Evolutionary conservation across 345 rosid species (phyloP).

Genomic region (Raphanus sativus): DNA sequence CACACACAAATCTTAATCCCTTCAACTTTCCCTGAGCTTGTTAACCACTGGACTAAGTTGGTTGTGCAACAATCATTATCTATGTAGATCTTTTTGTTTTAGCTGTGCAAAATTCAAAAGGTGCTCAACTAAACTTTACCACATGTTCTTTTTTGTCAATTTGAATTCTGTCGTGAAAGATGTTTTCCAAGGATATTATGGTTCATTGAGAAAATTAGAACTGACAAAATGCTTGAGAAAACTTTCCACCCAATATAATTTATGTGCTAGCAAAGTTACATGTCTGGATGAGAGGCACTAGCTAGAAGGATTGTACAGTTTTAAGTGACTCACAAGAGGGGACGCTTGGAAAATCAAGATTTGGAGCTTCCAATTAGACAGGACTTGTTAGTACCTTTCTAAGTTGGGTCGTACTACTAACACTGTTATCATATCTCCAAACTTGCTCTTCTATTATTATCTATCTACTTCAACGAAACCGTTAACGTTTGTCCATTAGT

Average conservation of each 20-base stretch:
- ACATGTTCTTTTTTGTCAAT: neutral
- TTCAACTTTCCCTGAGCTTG: neutral
- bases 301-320: neutral
- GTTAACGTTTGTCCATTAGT: neutral
- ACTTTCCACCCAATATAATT: neutral
- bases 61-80: neutral
- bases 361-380: too few species aligned
- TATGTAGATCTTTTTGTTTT: neutral
- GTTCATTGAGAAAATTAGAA: neutral
- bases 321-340: too few species aligned
- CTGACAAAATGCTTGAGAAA: neutral
- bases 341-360: too few species aligned
- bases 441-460: neutral
- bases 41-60: neutral
- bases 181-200: neutral
- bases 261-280: neutral
- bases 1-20: neutral
- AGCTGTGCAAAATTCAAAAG: neutral
- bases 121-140: neutral
- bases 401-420: neutral
- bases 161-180: neutral
- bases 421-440: neutral
- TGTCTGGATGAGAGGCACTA: neutral
- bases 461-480: slow-evolving; percentile 6
- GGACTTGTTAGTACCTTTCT: too few species aligned